Conservation (phyloP, 495 filamentous ascomycete species). For the Acidiella bohemica region DNA sequence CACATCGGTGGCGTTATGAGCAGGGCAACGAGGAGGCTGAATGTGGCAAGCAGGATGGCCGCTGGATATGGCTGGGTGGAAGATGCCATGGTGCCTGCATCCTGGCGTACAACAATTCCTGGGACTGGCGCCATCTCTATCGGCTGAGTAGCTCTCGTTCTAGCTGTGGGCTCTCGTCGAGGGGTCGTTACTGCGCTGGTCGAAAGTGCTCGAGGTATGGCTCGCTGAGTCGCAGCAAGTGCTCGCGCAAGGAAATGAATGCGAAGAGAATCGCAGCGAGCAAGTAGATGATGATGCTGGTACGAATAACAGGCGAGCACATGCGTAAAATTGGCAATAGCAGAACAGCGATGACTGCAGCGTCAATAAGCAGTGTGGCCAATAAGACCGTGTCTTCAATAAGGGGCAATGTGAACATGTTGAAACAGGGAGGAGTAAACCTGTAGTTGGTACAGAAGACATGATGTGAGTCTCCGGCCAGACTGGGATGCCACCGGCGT, state of each 20-base stretch:
- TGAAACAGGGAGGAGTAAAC: not conserved
- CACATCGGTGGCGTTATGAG: slow-evolving; percentile 43
- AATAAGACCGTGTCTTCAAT: slow-evolving; percentile 13
- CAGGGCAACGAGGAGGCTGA: slow-evolving; percentile 44
- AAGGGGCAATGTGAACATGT: slow-evolving; percentile 1
- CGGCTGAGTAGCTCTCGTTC: no score
- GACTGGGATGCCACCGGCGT: no score
- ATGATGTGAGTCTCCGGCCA: no score
- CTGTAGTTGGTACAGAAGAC: no score
- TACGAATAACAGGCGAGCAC: not conserved
- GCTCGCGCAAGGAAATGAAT: not conserved
- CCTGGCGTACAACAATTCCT: not conserved
- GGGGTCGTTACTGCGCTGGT: no score
- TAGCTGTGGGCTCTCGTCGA: no score
- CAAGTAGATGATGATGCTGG: not conserved
- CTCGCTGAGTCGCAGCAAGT: no score
- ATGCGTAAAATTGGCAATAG: slow-evolving; percentile 8
- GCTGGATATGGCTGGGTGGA: slow-evolving; percentile 11
- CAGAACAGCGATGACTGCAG: not conserved
- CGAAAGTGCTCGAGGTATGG: no score
- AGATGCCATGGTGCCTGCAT: no score
- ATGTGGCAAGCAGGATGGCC: slow-evolving; percentile 28
- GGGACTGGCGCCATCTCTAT: slow-evolving; percentile 5
- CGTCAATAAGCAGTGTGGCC: slow-evolving; percentile 8
- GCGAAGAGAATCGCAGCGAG: not conserved